Conservation (phyloP, 352 stramenopile genomes). For the Globisporangium ultimum region DNA sequence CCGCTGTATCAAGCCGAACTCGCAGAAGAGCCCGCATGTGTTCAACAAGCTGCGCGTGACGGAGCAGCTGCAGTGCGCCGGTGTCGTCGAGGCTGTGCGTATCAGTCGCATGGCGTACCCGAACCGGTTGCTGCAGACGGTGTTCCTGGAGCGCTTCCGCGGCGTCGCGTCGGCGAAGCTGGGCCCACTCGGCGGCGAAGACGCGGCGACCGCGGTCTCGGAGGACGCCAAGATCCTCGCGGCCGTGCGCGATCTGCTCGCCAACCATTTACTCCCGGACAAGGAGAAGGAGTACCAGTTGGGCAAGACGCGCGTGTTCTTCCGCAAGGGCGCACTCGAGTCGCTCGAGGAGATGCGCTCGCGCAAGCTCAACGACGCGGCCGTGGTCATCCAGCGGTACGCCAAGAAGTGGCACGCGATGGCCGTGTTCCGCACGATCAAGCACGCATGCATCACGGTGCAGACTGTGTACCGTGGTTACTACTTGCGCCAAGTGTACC, state of each 20-base stretch:
- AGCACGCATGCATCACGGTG: constrained; percentile 49
- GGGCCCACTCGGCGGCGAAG: constrained; percentile 1
- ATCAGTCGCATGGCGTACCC: constrained; percentile 98
- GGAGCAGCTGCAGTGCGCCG: constrained; percentile 96
- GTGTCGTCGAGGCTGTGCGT: constrained; percentile 97
- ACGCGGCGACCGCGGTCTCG: constrained; percentile 4
- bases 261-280: constrained; percentile 54
- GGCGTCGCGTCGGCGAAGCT: constrained; percentile 34
- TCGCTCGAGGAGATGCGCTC: constrained; percentile 84
- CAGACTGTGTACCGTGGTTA: constrained; percentile 59
- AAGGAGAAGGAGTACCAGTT: constrained; percentile 73
- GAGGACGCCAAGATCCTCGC: constrained; percentile 39
- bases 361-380: constrained; percentile 71
- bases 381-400: constrained; percentile 81
- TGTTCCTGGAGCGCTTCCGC: constrained; percentile 85
- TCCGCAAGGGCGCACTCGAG: constrained; percentile 91
- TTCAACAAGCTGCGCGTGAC: constrained; percentile 92
- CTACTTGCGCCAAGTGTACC: constrained; percentile 42
- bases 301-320: constrained; percentile 94
- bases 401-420: constrained; percentile 79
- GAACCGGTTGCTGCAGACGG: constrained; percentile 92
- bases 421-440: constrained; percentile 55
- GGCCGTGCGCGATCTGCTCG: constrained; percentile 49
- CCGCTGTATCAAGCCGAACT: constrained; percentile 98
- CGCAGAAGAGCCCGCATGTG: constrained; percentile 86